Conservation (phyloP, 2,329 filamentous ascomycete genomes). For the Xylaria sp. region DNA sequence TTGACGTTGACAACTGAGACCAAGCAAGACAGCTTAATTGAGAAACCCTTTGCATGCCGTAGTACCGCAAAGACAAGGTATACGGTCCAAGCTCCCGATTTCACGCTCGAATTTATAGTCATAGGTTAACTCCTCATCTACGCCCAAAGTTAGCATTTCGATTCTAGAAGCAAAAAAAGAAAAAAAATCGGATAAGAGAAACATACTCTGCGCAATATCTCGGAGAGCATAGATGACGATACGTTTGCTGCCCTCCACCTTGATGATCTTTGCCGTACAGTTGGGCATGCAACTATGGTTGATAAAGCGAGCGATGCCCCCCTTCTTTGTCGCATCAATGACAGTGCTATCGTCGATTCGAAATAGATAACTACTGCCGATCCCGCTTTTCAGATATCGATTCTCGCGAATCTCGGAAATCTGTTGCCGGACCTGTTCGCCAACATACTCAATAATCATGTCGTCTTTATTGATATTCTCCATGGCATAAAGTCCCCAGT, state of each 20-base stretch:
- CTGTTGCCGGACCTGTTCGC: constrained; percentile 95
- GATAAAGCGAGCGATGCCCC: constrained; percentile 97
- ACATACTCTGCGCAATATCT: constrained; percentile 93
- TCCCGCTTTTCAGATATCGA: constrained; percentile 93
- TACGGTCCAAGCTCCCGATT: constrained; percentile 92
- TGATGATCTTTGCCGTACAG: constrained; percentile 99
- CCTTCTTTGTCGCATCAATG: constrained; percentile 98
- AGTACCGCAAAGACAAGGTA: constrained; percentile 96
- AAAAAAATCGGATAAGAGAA: neutral
- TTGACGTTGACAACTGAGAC: constrained; percentile 9
- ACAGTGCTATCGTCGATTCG: constrained; percentile 98
- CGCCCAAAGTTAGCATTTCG: constrained; percentile 45
- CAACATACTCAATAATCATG: constrained; percentile 99
- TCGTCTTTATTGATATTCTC: constrained; percentile 97
- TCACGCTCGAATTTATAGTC: constrained; percentile 99
- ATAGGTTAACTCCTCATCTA: constrained; percentile 98
- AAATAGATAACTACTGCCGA: constrained; percentile 97
- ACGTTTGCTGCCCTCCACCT: constrained; percentile 95
- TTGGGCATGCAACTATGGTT: constrained; percentile 99
- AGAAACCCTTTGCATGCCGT: constrained; percentile 98
- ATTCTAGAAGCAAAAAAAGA: constrained; percentile 10
- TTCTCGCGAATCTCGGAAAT: constrained; percentile 96
- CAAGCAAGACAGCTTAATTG: constrained; percentile 69
- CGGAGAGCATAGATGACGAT: constrained; percentile 99
- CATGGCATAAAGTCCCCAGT: constrained; percentile 98